Conservation (phyloP, 257 asterid genomes). For the Orobanche coerulescens region DNA sequence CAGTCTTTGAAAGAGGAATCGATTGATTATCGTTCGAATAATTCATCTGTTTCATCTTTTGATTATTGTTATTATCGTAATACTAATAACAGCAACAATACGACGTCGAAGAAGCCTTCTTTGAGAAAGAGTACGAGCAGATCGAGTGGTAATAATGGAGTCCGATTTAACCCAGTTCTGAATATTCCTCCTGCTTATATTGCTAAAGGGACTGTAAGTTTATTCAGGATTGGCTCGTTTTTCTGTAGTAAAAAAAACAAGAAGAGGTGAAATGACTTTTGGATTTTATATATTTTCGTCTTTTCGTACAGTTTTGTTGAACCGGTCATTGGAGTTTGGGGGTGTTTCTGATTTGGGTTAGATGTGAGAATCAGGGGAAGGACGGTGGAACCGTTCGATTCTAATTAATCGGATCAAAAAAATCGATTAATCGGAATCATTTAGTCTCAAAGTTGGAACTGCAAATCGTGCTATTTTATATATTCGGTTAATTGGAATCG, state of each 20-base stretch:
- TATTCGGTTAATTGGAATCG: too few species aligned
- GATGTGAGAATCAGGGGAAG: too few species aligned
- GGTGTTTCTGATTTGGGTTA: too few species aligned
- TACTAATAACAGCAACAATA: neutral
- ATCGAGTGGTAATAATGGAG: slow-evolving; percentile 47
- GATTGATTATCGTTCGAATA: slow-evolving; percentile 16
- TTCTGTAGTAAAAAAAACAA: slow-evolving; percentile 61
- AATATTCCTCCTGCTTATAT: slow-evolving; percentile 61
- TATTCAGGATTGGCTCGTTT: slow-evolving; percentile 62
- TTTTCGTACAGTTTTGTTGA: slow-evolving; percentile 23
- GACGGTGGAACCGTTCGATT: too few species aligned
- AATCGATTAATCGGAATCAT: too few species aligned
- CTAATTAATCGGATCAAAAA: too few species aligned
- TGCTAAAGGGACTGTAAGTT: slow-evolving; percentile 49
- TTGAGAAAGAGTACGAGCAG: slow-evolving; percentile 47
- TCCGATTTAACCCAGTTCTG: slow-evolving; percentile 59
- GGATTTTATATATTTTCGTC: neutral
- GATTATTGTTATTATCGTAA: slow-evolving; percentile 23
- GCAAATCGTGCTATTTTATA: too few species aligned
- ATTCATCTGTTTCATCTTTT: slow-evolving; percentile 29
- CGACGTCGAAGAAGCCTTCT: slow-evolving; percentile 31
- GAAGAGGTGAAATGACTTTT: slow-evolving; percentile 46
- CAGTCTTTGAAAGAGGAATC: slow-evolving; percentile 39
- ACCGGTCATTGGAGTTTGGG: too few species aligned
- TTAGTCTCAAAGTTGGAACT: too few species aligned